These are phyloP conservation scores for Carpinus viminea DNA, from an alignment of 306 rosid species.

Conservation along the genomic window DNA sequence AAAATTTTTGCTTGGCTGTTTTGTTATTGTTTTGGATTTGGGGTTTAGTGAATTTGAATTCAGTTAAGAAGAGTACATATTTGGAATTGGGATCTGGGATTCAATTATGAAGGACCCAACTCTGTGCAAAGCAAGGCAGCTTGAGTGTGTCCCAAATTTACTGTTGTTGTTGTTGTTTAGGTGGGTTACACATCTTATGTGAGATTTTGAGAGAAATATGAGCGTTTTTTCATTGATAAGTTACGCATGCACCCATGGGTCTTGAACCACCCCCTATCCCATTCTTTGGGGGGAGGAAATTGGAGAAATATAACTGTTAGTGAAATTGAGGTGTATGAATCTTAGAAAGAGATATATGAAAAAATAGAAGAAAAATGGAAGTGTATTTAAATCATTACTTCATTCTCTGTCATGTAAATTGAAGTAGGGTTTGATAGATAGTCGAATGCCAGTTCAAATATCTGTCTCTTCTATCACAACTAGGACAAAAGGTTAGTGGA, in stretches of 20 bases:
- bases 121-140: neutral
- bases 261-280: too few relatives aligned
- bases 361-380: neutral
- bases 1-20: neutral
- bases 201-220: neutral
- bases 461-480: neutral
- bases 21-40: neutral
- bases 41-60: neutral
- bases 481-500: neutral
- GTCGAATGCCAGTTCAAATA: neutral
- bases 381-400: slow-evolving; percentile 5
- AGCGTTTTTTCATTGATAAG: neutral
- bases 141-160: neutral
- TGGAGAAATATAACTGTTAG: neutral
- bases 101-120: neutral
- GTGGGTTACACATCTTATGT: neutral
- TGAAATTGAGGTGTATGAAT: neutral
- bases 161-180: neutral
- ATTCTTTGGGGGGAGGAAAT: neutral
- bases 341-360: neutral
- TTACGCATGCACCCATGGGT: neutral
- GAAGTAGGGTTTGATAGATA: neutral
- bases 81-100: neutral
- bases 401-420: neutral
- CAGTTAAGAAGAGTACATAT: neutral